Evolutionary conservation across 1,284 basidiomycete genomes (phyloP), one percentile per base, ranked within the genome.

Genomic region (Xerocomus cyaneibrunnescens): DNA sequence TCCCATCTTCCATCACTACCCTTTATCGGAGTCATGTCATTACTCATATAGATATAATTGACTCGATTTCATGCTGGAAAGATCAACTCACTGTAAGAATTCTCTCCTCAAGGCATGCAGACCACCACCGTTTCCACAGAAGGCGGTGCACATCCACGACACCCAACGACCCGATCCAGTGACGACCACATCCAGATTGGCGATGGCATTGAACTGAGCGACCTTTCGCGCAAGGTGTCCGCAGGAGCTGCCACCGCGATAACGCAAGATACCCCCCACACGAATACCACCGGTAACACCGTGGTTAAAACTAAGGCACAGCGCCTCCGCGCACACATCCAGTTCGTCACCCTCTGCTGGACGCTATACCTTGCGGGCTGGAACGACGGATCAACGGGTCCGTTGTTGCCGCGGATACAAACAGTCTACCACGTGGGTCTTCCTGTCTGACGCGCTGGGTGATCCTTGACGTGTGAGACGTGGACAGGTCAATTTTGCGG

Each of bases 381-480:
- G 66, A 71, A 71, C 43, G 66, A 71, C 30, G 69, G 43, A 7
- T 55, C 66, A 17, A 71, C 62, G 22, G 69, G 66, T 6, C 66
- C 66, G n/a, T 42, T 71, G 43, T 53, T 68, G 28, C 66, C 69
- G 3, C 61, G 66, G 2, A 69, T 68, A 30, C 66, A 71, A 43
- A 52, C 47, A 34, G 66, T 71, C 10, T 71, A 68, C 46, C 27
- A 57, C 14, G 66, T 69, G 25, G 2, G 58, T 30, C 6, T 10
- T 46, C 25, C 6, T n/a, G 32, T 38, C 5, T 17, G 10, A 17
- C 32, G 1, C 8, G 2, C 8, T 17, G n/a, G 2, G 9, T 34
- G 13, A 5, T 10, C 14, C n/a, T 17, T 57, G 48, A 56, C 22
- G 19, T 38, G 21, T 14, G 0, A 30, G 1, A 14, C 27, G 16